phyloP scores from a whole-genome alignment of 2,329 filamentous ascomycete genomes.

The Neofusicoccum cordaticola region DNA sequence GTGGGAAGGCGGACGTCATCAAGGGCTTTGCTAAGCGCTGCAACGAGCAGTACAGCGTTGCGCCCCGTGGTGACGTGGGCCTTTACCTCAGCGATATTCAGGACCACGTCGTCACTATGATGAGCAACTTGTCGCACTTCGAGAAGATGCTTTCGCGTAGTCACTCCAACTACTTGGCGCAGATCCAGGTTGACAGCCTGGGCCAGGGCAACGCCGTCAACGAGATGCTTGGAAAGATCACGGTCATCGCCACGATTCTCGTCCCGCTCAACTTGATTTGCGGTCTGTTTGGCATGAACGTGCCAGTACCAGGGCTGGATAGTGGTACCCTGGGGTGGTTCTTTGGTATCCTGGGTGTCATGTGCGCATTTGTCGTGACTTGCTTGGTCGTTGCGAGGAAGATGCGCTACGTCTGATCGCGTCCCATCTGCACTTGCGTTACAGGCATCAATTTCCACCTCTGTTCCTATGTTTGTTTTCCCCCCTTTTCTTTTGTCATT shows the following conservation, averaged over 20 bases:
- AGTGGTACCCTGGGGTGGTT: slow-evolving; percentile 51
- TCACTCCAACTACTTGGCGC: slow-evolving; percentile 94
- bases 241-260: slow-evolving; percentile 88
- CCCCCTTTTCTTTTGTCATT: neutral
- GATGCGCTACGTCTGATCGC: slow-evolving; percentile 30
- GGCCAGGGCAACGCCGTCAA: slow-evolving; percentile 85
- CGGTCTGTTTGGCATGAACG: slow-evolving; percentile 86
- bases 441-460: neutral
- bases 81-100: slow-evolving; percentile 97
- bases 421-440: neutral
- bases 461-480: neutral
- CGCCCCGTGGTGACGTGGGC: slow-evolving; percentile 92
- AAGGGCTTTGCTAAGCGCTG: slow-evolving; percentile 97
- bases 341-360: slow-evolving; percentile 58
- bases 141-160: slow-evolving; percentile 95
- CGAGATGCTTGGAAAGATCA: slow-evolving; percentile 89
- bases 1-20: slow-evolving; percentile 97
- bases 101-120: slow-evolving; percentile 99
- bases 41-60: slow-evolving; percentile 95
- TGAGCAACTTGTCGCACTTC: slow-evolving; percentile 91
- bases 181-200: slow-evolving; percentile 88
- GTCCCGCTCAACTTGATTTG: slow-evolving; percentile 93
- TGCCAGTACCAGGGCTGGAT: slow-evolving; percentile 58
- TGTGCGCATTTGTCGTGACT: slow-evolving; percentile 45
- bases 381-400: slow-evolving; percentile 43